phyloP scores from a whole-genome alignment of 1,139 yeast genomes.

The Starmera stellimalicola region DNA sequence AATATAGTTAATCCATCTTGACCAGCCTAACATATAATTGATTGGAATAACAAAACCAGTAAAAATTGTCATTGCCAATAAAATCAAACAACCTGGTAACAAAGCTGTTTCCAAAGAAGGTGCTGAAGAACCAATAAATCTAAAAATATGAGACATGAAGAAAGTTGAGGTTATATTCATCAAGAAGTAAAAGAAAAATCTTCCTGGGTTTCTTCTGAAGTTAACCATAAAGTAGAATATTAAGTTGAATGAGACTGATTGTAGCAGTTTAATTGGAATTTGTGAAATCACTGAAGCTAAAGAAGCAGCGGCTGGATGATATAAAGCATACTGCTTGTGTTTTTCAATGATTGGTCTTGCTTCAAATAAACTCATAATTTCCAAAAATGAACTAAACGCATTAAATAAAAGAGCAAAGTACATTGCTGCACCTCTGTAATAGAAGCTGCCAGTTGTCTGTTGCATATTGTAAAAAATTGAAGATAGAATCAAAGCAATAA shows the following conservation, averaged over 20 bases:
- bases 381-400: slow-evolving; percentile 67
- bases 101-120: slow-evolving; percentile 56
- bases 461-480: slow-evolving; percentile 65
- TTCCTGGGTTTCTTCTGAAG: slow-evolving; percentile 56
- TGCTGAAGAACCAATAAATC: slow-evolving; percentile 60
- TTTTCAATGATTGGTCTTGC: slow-evolving; percentile 77
- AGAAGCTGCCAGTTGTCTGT: slow-evolving; percentile 43
- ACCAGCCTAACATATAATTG: slow-evolving; percentile 65
- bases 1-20: slow-evolving; percentile 68
- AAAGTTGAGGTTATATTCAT: slow-evolving; percentile 45
- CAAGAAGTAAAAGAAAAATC: slow-evolving; percentile 58
- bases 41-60: slow-evolving; percentile 74
- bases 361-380: slow-evolving; percentile 58
- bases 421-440: slow-evolving; percentile 59
- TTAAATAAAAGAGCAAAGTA: slow-evolving; percentile 74
- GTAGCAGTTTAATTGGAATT: slow-evolving; percentile 50
- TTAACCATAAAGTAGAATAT: slow-evolving; percentile 59
- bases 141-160: slow-evolving; percentile 63
- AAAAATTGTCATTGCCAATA: slow-evolving; percentile 54
- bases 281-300: slow-evolving; percentile 61
- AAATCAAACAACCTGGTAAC: slow-evolving; percentile 60
- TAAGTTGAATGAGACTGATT: slow-evolving; percentile 50
- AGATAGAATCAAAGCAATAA: slow-evolving; percentile 65
- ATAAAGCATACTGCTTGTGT: slow-evolving; percentile 65
- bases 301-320: slow-evolving; percentile 74